Base-by-base conservation (phyloP, 345 rosid species). In the Hibiscus trionum region DNA sequence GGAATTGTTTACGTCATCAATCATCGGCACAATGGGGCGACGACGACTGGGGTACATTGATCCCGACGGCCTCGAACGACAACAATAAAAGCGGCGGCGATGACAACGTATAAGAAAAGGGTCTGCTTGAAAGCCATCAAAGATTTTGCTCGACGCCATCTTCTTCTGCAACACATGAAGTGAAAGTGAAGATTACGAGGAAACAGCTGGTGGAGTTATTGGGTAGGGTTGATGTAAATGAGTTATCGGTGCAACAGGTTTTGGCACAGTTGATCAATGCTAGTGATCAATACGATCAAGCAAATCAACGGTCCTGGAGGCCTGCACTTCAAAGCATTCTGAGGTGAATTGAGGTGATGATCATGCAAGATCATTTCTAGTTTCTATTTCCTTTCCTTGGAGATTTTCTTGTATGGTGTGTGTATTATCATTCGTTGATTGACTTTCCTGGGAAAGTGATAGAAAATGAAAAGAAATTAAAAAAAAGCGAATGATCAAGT, bases 271-370 rank as follows among this genome's bases (percentile, higher is more conserved):
- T 84, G 80, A 50, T 81, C 50, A 69, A 53, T 31, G 76, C 59
- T 2, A 46, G 71, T 11, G 61, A 46, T 24, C 73, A 44, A 11
- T 64, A 60, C 2, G 77, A 78, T 37, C 42, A 37, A 74, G 7
- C 80, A 5, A 70, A 81, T 53, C 85, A 77, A 19, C 75, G 77
- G 70, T 67, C 90, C 0, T 88, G 93, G 93, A 80, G 85, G 71
- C 93, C 93, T 27, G 84, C 80, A 52, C 57, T 88, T 12, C 83
- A 82, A 61, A 88, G 90, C 63, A 88, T 88, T 63, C 90, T 88
- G n/a, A n/a, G n/a, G n/a, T n/a, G n/a, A n/a, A n/a, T n/a, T 12
- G 93, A 88, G 75, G 61, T 55, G 27, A 55, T 37, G 49, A 62
- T 64, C 68, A 64, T 37, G 50, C 31, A 39, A 4, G 11, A 11